Conservation (phyloP, 495 filamentous ascomycete species). For the Trypethelium eluteriae region DNA sequence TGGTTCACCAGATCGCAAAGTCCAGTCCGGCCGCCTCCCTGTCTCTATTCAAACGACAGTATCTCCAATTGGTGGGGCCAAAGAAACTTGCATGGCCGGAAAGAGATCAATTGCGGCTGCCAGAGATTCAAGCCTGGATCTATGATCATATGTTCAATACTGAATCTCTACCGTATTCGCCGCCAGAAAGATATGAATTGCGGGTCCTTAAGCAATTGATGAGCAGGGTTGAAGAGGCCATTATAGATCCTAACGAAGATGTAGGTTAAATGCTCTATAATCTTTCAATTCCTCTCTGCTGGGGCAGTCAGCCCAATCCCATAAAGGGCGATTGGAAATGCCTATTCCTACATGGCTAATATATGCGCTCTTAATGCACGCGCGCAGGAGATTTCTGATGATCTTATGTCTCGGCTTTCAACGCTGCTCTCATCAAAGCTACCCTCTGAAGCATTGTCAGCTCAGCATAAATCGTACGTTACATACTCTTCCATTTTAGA, state of each 20-base stretch:
- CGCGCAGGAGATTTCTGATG: constrained; percentile 64
- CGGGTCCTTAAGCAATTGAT: constrained; percentile 64
- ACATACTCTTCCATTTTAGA: constrained; percentile 46
- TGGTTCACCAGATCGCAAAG: no score
- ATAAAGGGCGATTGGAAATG: neutral
- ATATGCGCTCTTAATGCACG: constrained; percentile 22
- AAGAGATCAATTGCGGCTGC: constrained; percentile 43
- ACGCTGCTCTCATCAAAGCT: constrained; percentile 51
- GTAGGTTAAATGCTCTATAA: constrained; percentile 46
- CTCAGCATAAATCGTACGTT: constrained; percentile 69
- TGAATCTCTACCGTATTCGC: constrained; percentile 41
- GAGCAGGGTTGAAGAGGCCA: constrained; percentile 55
- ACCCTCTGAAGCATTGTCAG: constrained; percentile 51
- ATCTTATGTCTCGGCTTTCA: constrained; percentile 57
- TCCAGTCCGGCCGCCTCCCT: constrained; percentile 18
- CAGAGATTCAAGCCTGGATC: constrained; percentile 52
- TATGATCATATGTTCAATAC: constrained; percentile 58
- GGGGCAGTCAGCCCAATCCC: neutral
- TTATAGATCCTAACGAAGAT: constrained; percentile 73
- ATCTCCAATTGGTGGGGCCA: constrained; percentile 57
- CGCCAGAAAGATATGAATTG: constrained; percentile 60
- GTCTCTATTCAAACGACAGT: constrained; percentile 51
- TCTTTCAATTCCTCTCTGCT: neutral
- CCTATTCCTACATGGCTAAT: constrained; percentile 21
- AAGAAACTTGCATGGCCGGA: constrained; percentile 50